Evolutionary conservation across 2,329 filamentous ascomycete genomes (phyloP), one percentile per base, ranked within the genome.

Genomic region (Sclerotinia sclerotiorum): DNA sequence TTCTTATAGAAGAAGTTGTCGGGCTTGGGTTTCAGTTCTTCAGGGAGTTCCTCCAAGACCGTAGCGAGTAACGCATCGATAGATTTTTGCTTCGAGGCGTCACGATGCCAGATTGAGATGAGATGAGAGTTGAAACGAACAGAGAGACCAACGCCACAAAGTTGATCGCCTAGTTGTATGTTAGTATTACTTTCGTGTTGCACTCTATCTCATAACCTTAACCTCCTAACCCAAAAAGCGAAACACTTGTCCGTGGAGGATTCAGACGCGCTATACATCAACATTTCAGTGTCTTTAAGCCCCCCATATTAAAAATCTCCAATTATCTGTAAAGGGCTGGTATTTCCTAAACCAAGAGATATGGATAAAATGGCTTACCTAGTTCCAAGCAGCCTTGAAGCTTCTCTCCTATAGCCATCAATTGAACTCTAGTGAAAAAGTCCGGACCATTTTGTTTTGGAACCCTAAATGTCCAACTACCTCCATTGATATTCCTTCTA

Each of bases 71-170:
- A 84, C 71, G 84, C 86, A 77, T 94, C 88, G 73, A 95, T 86
- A 7, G 93, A 95, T 73, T 86, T 88, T 76, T 92, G 84, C 80
- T 95, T 93, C 70, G 88, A 89, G 29, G 89, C 89, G 76, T 97
- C 91, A 71, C 95, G 92, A 81, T 97, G 95, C 94, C 94, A 98
- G 76, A 98, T 87, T 74, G 91, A 91, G 78, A 97, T 90, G 73
- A 97, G 87, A 78, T 94, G 89, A 42, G 89, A 90, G 81, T 94
- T 97, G 84, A 95, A 96, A 75, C 94, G 90, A 69, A 94, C 91
- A 1, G 91, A 93, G 72, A 95, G 88, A 54, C 91, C 92, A 58
- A 97, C 89, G 63, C 94, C 94, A 78, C 94, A 95, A 74, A 98
- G 90, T 78, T 97, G 93, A 78, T 93, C 90, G 70, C 88, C 92